phyloP scores from a whole-genome alignment of 495 filamentous ascomycete species.

The Penicillium bovifimosum region DNA sequence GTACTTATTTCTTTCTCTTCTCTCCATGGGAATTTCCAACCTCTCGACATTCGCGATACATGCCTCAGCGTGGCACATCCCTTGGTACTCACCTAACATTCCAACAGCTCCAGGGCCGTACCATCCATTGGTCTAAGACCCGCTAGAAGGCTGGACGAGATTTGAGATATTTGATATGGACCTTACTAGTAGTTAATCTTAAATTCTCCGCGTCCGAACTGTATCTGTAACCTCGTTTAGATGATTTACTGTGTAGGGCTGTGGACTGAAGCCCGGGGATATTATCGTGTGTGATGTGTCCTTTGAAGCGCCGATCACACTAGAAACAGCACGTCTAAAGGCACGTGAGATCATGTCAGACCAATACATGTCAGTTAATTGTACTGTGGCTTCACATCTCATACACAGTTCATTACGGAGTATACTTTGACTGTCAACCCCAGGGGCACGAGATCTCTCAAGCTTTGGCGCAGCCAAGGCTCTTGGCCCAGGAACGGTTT shows the following conservation, averaged over 20 bases:
- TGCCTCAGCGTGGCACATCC: conserved; percentile 23
- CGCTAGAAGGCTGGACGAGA: conserved; percentile 13
- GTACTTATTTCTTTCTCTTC: conserved; percentile 17
- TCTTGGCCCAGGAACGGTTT: conserved; percentile 11
- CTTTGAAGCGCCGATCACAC: conserved; percentile 17
- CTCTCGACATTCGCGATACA: conserved; percentile 18
- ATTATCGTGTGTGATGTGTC: not conserved
- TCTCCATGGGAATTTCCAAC: conserved; percentile 11
- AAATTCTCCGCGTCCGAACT: conserved; percentile 13
- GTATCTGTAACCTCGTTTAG: not conserved
- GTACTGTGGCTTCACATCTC: too few species aligned
- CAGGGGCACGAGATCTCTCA: conserved; percentile 1
- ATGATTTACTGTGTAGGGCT: not conserved
- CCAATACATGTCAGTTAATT: too few species aligned
- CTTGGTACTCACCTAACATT: conserved; percentile 18
- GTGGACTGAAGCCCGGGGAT: not conserved
- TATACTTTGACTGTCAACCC: too few species aligned
- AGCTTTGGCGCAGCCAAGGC: not conserved
- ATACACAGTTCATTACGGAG: too few species aligned
- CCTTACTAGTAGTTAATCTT: not conserved
- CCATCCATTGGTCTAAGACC: conserved; percentile 6
- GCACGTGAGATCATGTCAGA: too few species aligned
- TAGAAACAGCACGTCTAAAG: not conserved
- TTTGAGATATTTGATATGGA: conserved; percentile 2
- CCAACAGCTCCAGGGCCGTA: conserved; percentile 19